phyloP scores from a whole-genome alignment of 2,329 filamentous ascomycete genomes.

The Colletotrichum neosansevieriae region DNA sequence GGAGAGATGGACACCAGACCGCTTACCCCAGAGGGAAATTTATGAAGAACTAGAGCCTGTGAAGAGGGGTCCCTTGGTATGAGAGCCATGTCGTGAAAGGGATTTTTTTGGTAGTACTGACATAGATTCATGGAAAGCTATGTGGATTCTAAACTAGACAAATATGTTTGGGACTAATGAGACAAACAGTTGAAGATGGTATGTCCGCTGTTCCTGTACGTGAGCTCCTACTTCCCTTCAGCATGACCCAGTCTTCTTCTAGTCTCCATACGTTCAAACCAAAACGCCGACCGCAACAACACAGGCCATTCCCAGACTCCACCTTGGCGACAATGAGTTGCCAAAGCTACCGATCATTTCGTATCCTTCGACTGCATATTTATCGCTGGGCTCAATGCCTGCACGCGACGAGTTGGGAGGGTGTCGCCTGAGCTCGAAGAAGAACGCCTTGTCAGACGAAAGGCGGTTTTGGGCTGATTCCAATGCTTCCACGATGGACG shows the following conservation, averaged over 20 bases:
- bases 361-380: not conserved
- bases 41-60: slow-evolving; percentile 52
- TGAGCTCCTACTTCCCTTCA: no score
- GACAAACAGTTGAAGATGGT: no score
- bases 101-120: no score
- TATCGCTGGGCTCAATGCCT: not conserved
- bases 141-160: no score
- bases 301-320: not conserved
- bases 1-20: slow-evolving; percentile 59
- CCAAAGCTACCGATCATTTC: not conserved
- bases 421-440: slow-evolving; percentile 1
- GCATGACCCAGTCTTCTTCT: no score
- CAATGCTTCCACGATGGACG: not conserved
- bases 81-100: no score
- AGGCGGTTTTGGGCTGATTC: not conserved
- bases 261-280: not conserved
- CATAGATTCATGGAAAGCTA: no score
- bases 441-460: not conserved
- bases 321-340: not conserved
- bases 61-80: slow-evolving; percentile 47
- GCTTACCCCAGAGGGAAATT: slow-evolving; percentile 51
- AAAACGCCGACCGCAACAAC: not conserved
- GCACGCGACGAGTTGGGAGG: not conserved
- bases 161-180: no score
- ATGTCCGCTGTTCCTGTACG: no score